Evolutionary conservation across 768 basidiomycete species (phyloP).

Genomic region (Mycena galericulata): DNA sequence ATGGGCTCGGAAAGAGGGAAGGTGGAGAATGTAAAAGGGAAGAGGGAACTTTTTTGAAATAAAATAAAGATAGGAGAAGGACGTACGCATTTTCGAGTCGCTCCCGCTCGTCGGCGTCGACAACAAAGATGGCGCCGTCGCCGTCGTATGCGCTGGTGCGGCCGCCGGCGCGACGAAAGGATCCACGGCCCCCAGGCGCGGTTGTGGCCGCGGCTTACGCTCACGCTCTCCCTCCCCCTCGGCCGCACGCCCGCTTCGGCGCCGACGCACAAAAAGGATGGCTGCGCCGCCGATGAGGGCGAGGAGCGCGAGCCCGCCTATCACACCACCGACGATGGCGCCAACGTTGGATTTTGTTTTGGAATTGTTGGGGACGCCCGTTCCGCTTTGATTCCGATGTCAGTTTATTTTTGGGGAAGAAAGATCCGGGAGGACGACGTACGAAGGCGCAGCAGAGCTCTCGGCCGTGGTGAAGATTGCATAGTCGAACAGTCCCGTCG

Average conservation of each 20-base stretch:
- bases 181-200: no score
- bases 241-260: no score
- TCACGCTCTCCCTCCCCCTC: no score
- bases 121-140: no score
- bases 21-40: no score
- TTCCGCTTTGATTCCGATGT: not conserved
- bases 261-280: no score
- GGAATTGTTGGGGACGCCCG: not conserved
- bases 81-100: not conserved
- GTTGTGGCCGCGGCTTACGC: no score
- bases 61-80: not conserved
- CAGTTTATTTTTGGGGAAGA: not conserved
- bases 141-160: no score
- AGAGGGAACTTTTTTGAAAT: no score
- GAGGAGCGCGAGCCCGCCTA: not conserved
- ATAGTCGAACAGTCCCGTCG: constrained; percentile 28
- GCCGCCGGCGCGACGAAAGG: no score
- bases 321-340: constrained; percentile 9
- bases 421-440: not conserved
- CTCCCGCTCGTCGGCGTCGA: no score
- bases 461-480: constrained; percentile 23
- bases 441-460: not conserved
- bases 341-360: constrained; percentile 1
- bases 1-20: no score
- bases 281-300: not conserved